These are phyloP conservation scores for Saxophila tyrrhenica DNA, from an alignment of 495 filamentous ascomycete species.

Conservation along the genomic window DNA sequence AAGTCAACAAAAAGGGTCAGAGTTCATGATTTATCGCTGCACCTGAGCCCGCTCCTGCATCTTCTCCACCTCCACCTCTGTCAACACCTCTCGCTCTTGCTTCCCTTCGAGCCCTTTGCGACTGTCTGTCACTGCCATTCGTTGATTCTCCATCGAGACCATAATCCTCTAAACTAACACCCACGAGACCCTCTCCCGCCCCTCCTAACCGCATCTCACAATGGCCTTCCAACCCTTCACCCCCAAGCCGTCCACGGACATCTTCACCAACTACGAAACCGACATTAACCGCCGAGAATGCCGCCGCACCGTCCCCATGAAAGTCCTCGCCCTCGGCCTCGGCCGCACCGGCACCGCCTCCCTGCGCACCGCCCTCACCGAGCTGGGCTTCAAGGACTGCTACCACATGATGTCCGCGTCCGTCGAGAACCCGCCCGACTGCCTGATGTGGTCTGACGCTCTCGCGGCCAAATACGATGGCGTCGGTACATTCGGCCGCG, in stretches of 20 bases:
- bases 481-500: constrained; percentile 46
- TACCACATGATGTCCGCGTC: constrained; percentile 59
- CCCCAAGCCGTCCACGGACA: constrained; percentile 26
- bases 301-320: constrained; percentile 53
- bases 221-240: constrained; percentile 28
- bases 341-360: constrained; percentile 58
- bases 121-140: not conserved
- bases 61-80: not conserved
- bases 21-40: too few relatives aligned
- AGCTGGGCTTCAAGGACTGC: constrained; percentile 49
- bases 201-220: not conserved
- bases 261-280: constrained; percentile 44
- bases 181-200: not conserved
- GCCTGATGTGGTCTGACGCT: constrained; percentile 53
- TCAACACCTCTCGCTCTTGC: not conserved
- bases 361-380: constrained; percentile 46
- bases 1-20: not conserved
- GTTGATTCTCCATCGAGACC: not conserved
- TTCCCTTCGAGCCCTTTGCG: not conserved
- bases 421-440: constrained; percentile 49
- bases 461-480: constrained; percentile 54
- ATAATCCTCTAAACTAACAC: too few relatives aligned
- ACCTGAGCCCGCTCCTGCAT: not conserved
- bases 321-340: constrained; percentile 51
- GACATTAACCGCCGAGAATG: constrained; percentile 52